These are phyloP conservation scores for Benincasa hispida DNA, from an alignment of 306 rosid species.

Conservation along the genomic window DNA sequence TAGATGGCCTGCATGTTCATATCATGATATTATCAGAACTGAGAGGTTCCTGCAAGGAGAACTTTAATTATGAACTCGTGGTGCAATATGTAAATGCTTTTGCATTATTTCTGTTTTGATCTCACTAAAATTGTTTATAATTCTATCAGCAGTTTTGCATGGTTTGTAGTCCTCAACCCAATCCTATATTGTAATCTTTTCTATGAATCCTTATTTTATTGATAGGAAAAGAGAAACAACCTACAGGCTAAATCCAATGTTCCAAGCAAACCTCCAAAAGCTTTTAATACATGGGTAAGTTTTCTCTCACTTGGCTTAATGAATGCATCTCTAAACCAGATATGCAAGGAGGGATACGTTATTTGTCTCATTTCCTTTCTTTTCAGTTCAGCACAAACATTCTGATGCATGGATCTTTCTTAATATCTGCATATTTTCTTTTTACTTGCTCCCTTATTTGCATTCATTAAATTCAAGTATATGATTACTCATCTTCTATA, in stretches of 20 bases:
- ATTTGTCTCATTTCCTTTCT: background rate
- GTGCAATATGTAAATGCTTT: background rate
- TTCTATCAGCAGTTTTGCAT: background rate
- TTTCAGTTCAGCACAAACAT: background rate
- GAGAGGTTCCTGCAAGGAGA: background rate
- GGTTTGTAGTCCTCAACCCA: background rate
- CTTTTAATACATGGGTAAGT: conserved; percentile 72
- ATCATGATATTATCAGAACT: background rate
- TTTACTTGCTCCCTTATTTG: background rate
- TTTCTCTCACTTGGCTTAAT: background rate
- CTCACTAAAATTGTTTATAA: background rate
- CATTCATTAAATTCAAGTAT: background rate
- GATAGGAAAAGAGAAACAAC: conserved; percentile 73
- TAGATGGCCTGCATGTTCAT: background rate
- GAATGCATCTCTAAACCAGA: background rate
- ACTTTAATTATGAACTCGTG: background rate
- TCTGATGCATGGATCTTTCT: background rate
- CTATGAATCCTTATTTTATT: conserved; percentile 4
- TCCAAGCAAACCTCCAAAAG: conserved; percentile 74
- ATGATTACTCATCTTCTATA: background rate
- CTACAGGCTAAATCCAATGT: conserved; percentile 60
- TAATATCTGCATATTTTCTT: background rate
- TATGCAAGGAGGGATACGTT: background rate
- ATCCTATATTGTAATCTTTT: background rate
- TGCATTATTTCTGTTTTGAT: background rate